Conservation (phyloP, 805 yeast genomes). For the Sugiyamaella chiloensis region DNA sequence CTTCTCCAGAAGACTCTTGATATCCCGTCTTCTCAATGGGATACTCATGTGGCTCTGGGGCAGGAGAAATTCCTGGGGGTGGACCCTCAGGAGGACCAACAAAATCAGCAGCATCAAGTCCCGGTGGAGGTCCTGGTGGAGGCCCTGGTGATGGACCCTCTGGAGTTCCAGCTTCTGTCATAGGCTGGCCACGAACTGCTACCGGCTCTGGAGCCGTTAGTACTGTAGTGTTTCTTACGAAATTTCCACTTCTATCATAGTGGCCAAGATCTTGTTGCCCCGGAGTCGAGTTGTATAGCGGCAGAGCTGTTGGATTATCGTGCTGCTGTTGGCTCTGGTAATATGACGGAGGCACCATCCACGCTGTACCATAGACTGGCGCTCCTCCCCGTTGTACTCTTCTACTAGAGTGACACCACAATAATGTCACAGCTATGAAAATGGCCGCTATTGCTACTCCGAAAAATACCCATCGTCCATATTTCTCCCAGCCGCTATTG, state of each 20-base stretch:
- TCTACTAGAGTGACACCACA: conserved; percentile 25
- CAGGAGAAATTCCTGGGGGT: conserved; percentile 8
- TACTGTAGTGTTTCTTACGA: conserved; percentile 18
- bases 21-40: background rate
- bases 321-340: conserved; percentile 53
- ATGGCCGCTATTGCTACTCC: conserved; percentile 28
- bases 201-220: background rate
- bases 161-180: background rate
- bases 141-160: conserved; percentile 6
- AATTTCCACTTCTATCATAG: conserved; percentile 60
- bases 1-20: background rate
- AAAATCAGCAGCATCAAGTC: background rate
- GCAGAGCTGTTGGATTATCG: conserved; percentile 27
- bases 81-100: conserved; percentile 12
- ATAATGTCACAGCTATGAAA: conserved; percentile 22
- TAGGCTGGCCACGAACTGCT: background rate
- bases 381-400: conserved; percentile 38
- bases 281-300: conserved; percentile 30
- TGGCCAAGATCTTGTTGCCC: conserved; percentile 62
- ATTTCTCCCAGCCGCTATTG: conserved; percentile 25
- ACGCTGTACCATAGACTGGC: conserved; percentile 73
- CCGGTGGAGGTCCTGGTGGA: conserved; percentile 13
- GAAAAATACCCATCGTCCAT: conserved; percentile 38
- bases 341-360: conserved; percentile 86
- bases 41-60: background rate